These are phyloP conservation scores for Beauveria sp. DNA, from an alignment of 2,329 filamentous ascomycete genomes.

Conservation along the genomic window DNA sequence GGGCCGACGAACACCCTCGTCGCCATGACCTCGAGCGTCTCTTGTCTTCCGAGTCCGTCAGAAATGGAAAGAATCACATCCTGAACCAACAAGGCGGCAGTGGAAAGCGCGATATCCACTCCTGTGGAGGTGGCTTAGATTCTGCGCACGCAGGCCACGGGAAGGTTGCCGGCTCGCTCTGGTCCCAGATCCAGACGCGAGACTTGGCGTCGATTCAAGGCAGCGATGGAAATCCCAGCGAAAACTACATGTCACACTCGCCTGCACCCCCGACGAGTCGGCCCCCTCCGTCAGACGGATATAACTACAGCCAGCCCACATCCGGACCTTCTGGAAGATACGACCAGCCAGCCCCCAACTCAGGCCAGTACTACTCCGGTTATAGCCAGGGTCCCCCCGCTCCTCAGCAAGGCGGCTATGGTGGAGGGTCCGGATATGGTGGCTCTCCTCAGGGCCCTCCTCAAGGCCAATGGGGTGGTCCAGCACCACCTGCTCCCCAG, in stretches of 20 bases:
- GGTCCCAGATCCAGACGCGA: conserved; percentile 52
- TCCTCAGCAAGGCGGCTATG: conserved; percentile 20
- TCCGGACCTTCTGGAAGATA: conserved; percentile 20
- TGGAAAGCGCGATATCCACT: conserved; percentile 20
- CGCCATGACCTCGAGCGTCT: conserved; percentile 62
- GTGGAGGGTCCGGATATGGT: conserved; percentile 20
- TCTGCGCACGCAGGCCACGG: conserved; percentile 45
- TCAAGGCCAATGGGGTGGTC: conserved; percentile 15
- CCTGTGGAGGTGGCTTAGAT: conserved; percentile 30
- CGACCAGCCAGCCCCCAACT: conserved; percentile 26
- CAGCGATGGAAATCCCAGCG: conserved; percentile 31
- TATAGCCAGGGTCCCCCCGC: conserved; percentile 23
- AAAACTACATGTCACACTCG: conserved; percentile 31
- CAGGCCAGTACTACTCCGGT: conserved; percentile 24
- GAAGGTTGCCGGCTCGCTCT: conserved; percentile 51
- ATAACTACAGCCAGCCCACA: conserved; percentile 32
- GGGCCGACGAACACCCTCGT: conserved; percentile 64
- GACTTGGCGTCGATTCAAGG: conserved; percentile 50
- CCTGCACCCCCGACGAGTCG: conserved; percentile 28
- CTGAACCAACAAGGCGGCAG: conserved; percentile 28
- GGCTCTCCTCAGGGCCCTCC: conserved; percentile 15
- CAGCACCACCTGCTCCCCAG: conserved; percentile 16
- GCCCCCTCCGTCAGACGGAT: conserved; percentile 25
- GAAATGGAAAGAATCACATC: conserved; percentile 71
- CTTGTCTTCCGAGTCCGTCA: conserved; percentile 79